These are phyloP conservation scores for Eimeria maxima DNA, from an alignment of 169 alveolate genomes.

Conservation along the genomic window DNA sequence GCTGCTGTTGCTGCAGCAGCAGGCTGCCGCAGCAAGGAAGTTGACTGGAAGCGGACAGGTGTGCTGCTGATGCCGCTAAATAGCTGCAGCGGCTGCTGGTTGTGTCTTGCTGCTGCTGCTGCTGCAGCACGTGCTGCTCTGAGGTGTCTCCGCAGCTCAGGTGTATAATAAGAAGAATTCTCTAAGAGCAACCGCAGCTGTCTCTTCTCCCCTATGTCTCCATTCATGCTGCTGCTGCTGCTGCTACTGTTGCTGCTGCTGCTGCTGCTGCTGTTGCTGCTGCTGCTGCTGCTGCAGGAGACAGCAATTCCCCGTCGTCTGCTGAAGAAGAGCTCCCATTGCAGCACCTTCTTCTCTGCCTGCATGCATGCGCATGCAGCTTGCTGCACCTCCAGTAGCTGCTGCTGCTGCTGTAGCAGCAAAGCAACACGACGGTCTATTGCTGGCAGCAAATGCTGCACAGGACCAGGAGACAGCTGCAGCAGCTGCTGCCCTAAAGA, in stretches of 20 bases:
- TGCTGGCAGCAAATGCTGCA: slow-evolving; percentile 39
- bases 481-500: slow-evolving; percentile 37
- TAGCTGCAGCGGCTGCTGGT: background rate
- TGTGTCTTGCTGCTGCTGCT: slow-evolving; percentile 26
- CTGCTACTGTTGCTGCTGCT: background rate
- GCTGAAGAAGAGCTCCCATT: slow-evolving; percentile 33
- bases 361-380: slow-evolving; percentile 45
- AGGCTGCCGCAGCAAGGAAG: background rate
- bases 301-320: slow-evolving; percentile 8
- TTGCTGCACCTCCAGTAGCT: slow-evolving; percentile 38
- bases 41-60: background rate
- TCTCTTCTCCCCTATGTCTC: background rate
- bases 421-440: slow-evolving; percentile 42
- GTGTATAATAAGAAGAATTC: background rate
- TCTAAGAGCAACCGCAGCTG: slow-evolving; percentile 32
- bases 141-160: background rate
- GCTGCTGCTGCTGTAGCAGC: slow-evolving; percentile 67
- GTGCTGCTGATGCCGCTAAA: background rate
- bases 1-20: slow-evolving; percentile 27
- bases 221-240: slow-evolving; percentile 24
- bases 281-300: slow-evolving; percentile 39
- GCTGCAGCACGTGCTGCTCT: slow-evolving; percentile 39
- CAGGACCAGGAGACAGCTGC: slow-evolving; percentile 14
- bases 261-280: slow-evolving; percentile 35
- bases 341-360: slow-evolving; percentile 14